Evolutionary conservation across 1,284 basidiomycete genomes (phyloP), one percentile per base, ranked within the genome.

Genomic region (Tilletia indica): DNA sequence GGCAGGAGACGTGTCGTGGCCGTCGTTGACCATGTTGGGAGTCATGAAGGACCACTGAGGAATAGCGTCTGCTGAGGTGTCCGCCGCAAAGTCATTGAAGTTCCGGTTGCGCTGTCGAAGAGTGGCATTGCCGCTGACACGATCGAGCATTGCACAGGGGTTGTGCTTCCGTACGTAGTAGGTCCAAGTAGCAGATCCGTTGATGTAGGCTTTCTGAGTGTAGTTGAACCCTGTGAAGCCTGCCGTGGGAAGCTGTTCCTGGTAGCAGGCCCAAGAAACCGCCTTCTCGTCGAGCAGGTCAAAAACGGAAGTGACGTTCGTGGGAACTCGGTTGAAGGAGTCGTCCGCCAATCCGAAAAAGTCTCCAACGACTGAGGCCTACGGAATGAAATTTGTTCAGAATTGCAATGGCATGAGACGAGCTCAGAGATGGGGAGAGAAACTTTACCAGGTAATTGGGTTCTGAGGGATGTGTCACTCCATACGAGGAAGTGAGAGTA

Each of bases 11-110:
- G 90, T 90, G 81, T 91, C 90, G 76, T 91, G 78, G 0, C 85
- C 89, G 77, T 89, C 88, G 81, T 87, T 85, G 39, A 87, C 86
- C 68, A 89, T 80, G 82, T 90, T 90, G n/a, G 90, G 90, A 0
- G 90, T 90, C 69, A 91, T 84, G 78, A 89, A 91, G 39, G 85
- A 80, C 88, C 89, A 90, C 76, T 90, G 89, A 8, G 90, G 88
- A 36, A 91, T 80, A 2, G 85, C 85, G 66, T 87, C 82, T 38
- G 87, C 87, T 67, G 86, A 87, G 51, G 84, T 69, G 70, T 90
- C 89, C 11, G 58, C 78, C 19, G 76, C 78, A 25, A 80, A 74
- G 80, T 89, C 86, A 72, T 89, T 90, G 81, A 90, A 91, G 84
- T 90, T 91, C 68, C 90, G 87, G 70, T 89, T 87, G n/a, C 87